Conservation (phyloP, 1,139 yeast species). For the Suhomyces yuchorum region DNA sequence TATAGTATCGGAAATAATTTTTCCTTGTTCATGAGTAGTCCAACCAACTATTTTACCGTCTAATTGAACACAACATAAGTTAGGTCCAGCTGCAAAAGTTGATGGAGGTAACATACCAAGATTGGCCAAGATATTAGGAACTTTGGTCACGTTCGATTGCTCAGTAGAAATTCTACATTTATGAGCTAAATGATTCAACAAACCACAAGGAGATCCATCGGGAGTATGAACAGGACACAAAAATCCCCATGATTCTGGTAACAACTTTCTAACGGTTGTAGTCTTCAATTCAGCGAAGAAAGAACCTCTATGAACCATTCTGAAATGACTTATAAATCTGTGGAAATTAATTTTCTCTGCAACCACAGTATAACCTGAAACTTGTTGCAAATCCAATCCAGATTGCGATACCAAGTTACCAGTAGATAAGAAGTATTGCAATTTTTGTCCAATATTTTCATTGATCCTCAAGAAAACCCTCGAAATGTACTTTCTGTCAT, state of each 20-base stretch:
- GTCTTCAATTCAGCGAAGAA: slow-evolving; percentile 98
- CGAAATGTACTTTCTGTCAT: slow-evolving; percentile 78
- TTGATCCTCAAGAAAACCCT: slow-evolving; percentile 79
- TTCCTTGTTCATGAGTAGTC: slow-evolving; percentile 89
- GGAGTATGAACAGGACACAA: slow-evolving; percentile 99
- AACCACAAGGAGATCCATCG: slow-evolving; percentile 99
- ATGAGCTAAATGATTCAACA: slow-evolving; percentile 93
- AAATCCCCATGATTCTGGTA: slow-evolving; percentile 99
- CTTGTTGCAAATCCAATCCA: slow-evolving; percentile 97
- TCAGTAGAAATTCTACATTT: slow-evolving; percentile 85
- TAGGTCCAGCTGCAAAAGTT: slow-evolving; percentile 84
- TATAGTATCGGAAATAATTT: slow-evolving; percentile 82
- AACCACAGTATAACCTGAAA: slow-evolving; percentile 96
- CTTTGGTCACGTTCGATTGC: slow-evolving; percentile 70
- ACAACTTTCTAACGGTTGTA: slow-evolving; percentile 91
- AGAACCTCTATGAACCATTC: slow-evolving; percentile 99
- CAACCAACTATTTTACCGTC: slow-evolving; percentile 95
- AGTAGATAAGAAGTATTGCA: slow-evolving; percentile 92
- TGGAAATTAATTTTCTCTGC: slow-evolving; percentile 98
- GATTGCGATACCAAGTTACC: slow-evolving; percentile 97
- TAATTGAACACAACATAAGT: slow-evolving; percentile 83
- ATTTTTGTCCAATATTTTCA: slow-evolving; percentile 91
- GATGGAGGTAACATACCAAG: slow-evolving; percentile 84
- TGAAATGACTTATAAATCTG: slow-evolving; percentile 93
- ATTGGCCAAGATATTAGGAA: slow-evolving; percentile 65